Percentiles rank a stretch among this genome's conserved stretches.
Evolutionary conservation across 129 eudicot genomes (phyloP).

Genomic region (Calendula officinalis): DNA sequence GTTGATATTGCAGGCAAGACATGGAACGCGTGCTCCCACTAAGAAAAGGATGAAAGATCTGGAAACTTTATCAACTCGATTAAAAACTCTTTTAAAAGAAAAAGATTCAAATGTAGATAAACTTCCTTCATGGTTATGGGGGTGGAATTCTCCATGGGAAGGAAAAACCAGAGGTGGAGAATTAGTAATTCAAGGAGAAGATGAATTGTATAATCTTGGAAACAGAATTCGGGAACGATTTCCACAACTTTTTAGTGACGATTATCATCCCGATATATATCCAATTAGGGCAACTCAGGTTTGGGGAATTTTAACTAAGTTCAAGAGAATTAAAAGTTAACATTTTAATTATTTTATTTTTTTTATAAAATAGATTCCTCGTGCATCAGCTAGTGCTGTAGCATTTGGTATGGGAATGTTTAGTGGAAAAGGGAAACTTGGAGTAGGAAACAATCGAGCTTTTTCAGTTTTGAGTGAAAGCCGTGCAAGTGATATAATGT

Average conservation of each 20-base stretch:
- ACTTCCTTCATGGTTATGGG: conserved; percentile 75
- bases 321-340: neutral
- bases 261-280: conserved; percentile 85
- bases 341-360: neutral
- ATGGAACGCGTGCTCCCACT: conserved; percentile 97
- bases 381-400: conserved; percentile 99
- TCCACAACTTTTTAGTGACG: conserved; percentile 55
- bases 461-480: conserved; percentile 90
- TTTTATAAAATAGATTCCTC: conserved; percentile 53
- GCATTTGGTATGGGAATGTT: conserved; percentile 98
- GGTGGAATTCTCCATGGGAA: conserved; percentile 91
- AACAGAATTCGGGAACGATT: conserved; percentile 62
- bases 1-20: conserved; percentile 71
- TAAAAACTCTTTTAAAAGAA: conserved; percentile 59
- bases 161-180: conserved; percentile 91
- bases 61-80: conserved; percentile 49
- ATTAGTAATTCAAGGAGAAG: conserved; percentile 75
- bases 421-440: conserved; percentile 80
- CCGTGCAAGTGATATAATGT: conserved; percentile 84
- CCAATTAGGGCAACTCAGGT: conserved; percentile 90
- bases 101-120: conserved; percentile 41
- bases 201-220: conserved; percentile 78
- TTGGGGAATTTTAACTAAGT: neutral
- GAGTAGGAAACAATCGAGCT: conserved; percentile 80
- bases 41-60: conserved; percentile 72